These are phyloP conservation scores for Brasenia schreberi DNA, from an alignment of 164 flowering plant species.

Conservation along the genomic window DNA sequence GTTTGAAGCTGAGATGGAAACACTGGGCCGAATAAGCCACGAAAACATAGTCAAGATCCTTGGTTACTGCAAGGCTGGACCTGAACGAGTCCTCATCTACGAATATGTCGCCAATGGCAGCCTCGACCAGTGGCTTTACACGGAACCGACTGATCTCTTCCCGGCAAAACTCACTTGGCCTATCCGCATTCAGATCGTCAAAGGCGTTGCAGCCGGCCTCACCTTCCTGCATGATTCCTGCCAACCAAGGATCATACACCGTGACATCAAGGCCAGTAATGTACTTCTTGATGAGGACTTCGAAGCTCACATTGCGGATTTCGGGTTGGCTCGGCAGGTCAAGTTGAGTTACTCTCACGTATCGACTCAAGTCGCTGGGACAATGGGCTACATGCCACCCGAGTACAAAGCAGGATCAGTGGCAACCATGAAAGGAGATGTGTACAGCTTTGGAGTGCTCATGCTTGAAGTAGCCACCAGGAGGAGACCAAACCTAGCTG, in stretches of 20 bases:
- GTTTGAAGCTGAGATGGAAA: slow-evolving; percentile 84
- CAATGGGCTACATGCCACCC: slow-evolving; percentile 95
- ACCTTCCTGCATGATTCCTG: slow-evolving; percentile 28
- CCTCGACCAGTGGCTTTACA: slow-evolving; percentile 66
- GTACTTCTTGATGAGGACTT: slow-evolving; percentile 46
- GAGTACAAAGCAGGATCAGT: slow-evolving; percentile 44
- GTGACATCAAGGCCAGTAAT: slow-evolving; percentile 85
- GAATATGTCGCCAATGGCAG: slow-evolving; percentile 63
- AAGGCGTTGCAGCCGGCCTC: slow-evolving; percentile 60
- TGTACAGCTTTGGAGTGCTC: slow-evolving; percentile 70
- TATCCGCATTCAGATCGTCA: slow-evolving; percentile 31
- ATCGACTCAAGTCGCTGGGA: slow-evolving; percentile 84
- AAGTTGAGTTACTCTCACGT: slow-evolving; percentile 43
- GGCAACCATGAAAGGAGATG: slow-evolving; percentile 57
- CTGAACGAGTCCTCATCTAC: slow-evolving; percentile 59
- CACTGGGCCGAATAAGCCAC: slow-evolving; percentile 53
- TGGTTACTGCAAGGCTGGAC: slow-evolving; percentile 52
- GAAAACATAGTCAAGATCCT: slow-evolving; percentile 50
- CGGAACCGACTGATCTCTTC: slow-evolving; percentile 12
- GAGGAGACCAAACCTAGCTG: slow-evolving; percentile 50
- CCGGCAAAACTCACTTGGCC: slow-evolving; percentile 25
- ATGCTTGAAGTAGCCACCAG: slow-evolving; percentile 68
- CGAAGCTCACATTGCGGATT: slow-evolving; percentile 72
- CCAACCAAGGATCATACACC: slow-evolving; percentile 40
- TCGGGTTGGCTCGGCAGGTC: slow-evolving; percentile 62